Evolutionary conservation across 805 yeast genomes (phyloP).

Genomic region (Hanseniaspora nectarophila): DNA sequence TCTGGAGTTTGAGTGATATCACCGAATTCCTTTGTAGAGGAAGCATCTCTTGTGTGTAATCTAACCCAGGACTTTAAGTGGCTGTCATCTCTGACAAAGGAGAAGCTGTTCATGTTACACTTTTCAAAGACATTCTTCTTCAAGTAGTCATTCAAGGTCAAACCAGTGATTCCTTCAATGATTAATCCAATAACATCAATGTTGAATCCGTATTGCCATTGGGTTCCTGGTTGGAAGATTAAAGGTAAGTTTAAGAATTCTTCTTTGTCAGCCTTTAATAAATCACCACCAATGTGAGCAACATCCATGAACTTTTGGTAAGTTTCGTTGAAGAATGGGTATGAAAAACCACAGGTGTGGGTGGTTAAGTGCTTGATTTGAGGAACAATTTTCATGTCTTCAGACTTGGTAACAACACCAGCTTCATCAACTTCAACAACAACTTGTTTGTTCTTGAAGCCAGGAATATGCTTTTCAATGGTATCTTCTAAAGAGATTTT

Average conservation of each 20-base stretch:
- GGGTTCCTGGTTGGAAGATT: constrained; percentile 28
- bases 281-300: constrained; percentile 16
- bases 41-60: constrained; percentile 20
- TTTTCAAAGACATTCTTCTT: constrained; percentile 25
- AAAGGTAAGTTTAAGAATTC: constrained; percentile 22
- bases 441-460: constrained; percentile 20
- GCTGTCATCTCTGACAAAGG: constrained; percentile 19
- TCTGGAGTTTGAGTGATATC: constrained; percentile 15
- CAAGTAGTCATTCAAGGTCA: constrained; percentile 23
- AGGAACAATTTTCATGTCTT: constrained; percentile 21
- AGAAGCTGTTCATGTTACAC: constrained; percentile 21
- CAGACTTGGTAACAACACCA: constrained; percentile 20
- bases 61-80: constrained; percentile 17
- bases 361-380: constrained; percentile 28
- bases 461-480: constrained; percentile 25
- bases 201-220: constrained; percentile 28
- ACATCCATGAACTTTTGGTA: constrained; percentile 18
- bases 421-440: constrained; percentile 20
- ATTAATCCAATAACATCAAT: constrained; percentile 30
- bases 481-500: constrained; percentile 25
- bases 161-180: constrained; percentile 23
- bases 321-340: constrained; percentile 24
- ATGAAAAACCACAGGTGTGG: constrained; percentile 32
- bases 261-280: constrained; percentile 17
- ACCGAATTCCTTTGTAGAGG: constrained; percentile 17